phyloP scores from a whole-genome alignment of 208 protist species.

The Trichomonas vaginalis region DNA sequence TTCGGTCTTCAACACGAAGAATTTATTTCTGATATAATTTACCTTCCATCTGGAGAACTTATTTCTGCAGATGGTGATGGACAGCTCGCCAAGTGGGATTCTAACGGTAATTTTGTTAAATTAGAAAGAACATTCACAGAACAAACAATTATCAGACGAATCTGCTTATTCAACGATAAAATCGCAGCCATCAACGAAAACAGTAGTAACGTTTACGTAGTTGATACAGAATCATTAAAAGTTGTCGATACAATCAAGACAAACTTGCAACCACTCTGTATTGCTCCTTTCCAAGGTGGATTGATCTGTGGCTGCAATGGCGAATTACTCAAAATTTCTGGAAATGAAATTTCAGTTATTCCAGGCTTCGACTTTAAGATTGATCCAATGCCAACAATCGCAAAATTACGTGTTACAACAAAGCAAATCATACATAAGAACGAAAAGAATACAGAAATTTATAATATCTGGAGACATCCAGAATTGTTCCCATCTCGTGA shows the following conservation, averaged over 20 bases:
- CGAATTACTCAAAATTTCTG: neutral
- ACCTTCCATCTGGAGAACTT: neutral
- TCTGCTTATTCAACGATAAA: neutral
- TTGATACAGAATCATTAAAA: neutral
- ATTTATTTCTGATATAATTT: neutral
- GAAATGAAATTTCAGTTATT: neutral
- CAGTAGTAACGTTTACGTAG: neutral
- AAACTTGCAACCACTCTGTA: neutral
- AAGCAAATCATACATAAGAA: neutral
- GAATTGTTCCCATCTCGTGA: neutral
- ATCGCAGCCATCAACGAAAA: neutral
- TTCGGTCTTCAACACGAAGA: neutral
- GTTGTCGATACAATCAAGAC: neutral
- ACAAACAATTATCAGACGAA: neutral
- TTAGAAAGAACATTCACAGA: neutral
- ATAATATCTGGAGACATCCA: neutral
- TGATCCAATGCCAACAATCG: neutral
- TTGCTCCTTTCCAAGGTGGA: neutral
- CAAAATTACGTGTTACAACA: neutral
- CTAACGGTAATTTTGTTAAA: neutral
- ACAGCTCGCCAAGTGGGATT: neutral
- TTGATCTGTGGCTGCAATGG: neutral
- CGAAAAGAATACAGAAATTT: neutral
- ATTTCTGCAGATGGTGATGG: neutral
- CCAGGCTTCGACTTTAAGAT: neutral